Percentiles rank a stretch among this genome's conserved stretches.
Conservation (phyloP, 495 filamentous ascomycete genomes). For the Aspergillus cristatus region DNA sequence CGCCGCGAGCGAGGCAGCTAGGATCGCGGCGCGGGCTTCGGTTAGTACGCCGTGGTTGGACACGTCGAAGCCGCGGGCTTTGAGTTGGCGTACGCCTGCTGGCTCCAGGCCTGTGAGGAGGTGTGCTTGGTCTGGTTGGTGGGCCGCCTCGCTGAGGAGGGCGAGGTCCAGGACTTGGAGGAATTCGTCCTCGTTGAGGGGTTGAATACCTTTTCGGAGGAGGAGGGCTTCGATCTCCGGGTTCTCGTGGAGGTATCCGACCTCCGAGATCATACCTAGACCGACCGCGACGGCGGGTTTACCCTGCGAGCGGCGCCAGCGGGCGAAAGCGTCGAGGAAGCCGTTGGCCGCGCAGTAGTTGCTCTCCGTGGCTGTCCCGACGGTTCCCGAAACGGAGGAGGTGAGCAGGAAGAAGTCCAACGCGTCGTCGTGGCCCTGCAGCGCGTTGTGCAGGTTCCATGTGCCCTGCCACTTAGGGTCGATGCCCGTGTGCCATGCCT, state of each 20-base stretch:
- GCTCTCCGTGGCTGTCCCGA: conserved; percentile 45
- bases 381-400: conserved; percentile 43
- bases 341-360: conserved; percentile 37
- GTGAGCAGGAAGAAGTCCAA: conserved; percentile 15
- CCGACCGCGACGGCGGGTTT: conserved; percentile 9
- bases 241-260: conserved; percentile 29
- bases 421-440: neutral
- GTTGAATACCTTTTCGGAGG: conserved; percentile 17
- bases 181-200: conserved; percentile 25
- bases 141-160: neutral
- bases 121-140: neutral
- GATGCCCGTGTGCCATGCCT: conserved; percentile 1
- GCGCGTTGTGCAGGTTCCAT: conserved; percentile 6
- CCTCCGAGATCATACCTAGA: conserved; percentile 14
- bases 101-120: neutral
- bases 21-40: too few species aligned
- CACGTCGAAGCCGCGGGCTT: neutral
- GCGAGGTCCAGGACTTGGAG: conserved; percentile 20
- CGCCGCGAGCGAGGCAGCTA: too few species aligned
- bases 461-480: conserved; percentile 3
- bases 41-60: too few species aligned
- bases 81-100: neutral
- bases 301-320: conserved; percentile 3
- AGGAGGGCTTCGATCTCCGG: conserved; percentile 22
- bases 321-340: conserved; percentile 19